A percentile compares a stretch with the other conserved stretches of the same genome.
Evolutionary conservation across 225 moss, liverwort and hornwort species (phyloP).

Genomic region (Marchantia paleacea): DNA sequence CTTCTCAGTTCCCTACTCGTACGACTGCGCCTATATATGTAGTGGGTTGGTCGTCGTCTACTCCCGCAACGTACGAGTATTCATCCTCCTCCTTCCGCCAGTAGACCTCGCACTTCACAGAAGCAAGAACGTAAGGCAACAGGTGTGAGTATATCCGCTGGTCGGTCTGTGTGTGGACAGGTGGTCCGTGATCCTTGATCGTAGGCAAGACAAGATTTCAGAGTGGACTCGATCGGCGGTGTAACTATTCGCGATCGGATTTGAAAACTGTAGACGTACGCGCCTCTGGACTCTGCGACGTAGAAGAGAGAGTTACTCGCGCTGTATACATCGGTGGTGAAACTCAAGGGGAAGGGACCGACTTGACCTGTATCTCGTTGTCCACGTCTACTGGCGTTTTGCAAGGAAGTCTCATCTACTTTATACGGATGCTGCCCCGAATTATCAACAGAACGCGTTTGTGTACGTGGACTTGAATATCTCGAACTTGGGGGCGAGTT

Average conservation of each 20-base stretch:
- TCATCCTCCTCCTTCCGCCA: neutral
- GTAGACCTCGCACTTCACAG: neutral
- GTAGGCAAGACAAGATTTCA: neutral
- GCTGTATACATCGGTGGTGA: too few species aligned
- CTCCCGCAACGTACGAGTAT: neutral
- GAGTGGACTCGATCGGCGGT: neutral
- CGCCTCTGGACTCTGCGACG: neutral
- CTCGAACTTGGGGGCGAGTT: neutral
- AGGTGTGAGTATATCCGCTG: neutral
- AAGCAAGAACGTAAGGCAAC: neutral
- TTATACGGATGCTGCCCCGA: conserved; percentile 1
- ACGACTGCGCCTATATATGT: neutral
- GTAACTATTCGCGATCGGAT: neutral
- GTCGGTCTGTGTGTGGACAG: too few species aligned
- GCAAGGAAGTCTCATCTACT: conserved; percentile 1
- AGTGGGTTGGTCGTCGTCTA: conserved; percentile 3
- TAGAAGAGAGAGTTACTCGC: neutral
- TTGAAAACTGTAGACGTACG: neutral
- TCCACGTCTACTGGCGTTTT: neutral
- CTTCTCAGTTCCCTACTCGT: neutral
- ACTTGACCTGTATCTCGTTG: neutral
- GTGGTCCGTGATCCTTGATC: neutral
- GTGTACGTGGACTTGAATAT: conserved; percentile 19
- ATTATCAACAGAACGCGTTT: conserved; percentile 18
- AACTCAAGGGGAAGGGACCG: neutral